Conservation (phyloP, 1,284 basidiomycete species). For the Pyrrhoderma noxium region DNA sequence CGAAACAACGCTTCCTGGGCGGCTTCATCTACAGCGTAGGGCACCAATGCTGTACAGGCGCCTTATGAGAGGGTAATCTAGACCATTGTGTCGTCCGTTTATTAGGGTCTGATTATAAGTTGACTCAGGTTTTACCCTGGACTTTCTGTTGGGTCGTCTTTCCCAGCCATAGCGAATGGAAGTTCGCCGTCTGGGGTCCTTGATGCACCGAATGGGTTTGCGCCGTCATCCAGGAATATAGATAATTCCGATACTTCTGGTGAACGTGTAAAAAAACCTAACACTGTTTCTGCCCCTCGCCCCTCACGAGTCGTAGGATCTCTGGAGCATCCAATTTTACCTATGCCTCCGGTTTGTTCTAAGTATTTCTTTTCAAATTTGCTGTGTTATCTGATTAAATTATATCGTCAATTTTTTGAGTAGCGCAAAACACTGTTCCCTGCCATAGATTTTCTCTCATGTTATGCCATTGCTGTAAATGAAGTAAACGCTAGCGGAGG, state of each 20-base stretch:
- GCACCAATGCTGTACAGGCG: constrained; percentile 83
- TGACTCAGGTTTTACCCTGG: constrained; percentile 64
- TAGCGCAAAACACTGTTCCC: constrained; percentile 83
- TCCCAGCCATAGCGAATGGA: constrained; percentile 43
- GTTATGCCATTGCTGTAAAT: constrained; percentile 88
- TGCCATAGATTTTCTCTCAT: constrained; percentile 89
- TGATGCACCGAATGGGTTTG: constrained; percentile 35
- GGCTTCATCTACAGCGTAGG: constrained; percentile 70
- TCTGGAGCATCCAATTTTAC: constrained; percentile 77
- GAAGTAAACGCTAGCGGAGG: constrained; percentile 90
- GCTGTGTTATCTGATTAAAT: constrained; percentile 8
- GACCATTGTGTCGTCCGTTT: constrained; percentile 1
- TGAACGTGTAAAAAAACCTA: not conserved
- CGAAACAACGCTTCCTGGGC: constrained; percentile 78
- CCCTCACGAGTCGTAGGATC: constrained; percentile 62
- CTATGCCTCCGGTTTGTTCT: constrained; percentile 67
- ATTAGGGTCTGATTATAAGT: constrained; percentile 10
- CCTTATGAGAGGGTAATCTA: constrained; percentile 73
- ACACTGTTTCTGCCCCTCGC: constrained; percentile 23
- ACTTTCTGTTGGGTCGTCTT: constrained; percentile 32
- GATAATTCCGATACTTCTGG: constrained; percentile 1
- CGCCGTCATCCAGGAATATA: constrained; percentile 8
- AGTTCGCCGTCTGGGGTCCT: constrained; percentile 27
- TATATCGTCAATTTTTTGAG: not conserved
- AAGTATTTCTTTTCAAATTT: constrained; percentile 9